Base-by-base conservation (phyloP, 2,329 filamentous ascomycete species). In the Alternaria novae-zelandiae region DNA sequence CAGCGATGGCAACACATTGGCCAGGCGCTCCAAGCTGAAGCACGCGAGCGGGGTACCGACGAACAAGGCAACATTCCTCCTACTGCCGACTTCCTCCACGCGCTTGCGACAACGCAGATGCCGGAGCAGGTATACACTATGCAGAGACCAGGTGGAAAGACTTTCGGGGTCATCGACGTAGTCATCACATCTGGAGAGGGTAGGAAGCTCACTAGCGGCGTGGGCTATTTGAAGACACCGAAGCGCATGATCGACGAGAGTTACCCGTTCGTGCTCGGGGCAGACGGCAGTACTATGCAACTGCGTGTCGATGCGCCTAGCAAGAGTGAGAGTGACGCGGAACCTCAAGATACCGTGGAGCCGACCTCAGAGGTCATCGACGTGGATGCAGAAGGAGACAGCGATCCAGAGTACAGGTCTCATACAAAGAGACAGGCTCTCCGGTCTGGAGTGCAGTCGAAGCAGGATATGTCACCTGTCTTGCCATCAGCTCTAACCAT, bases 141-240 rank as follows among this genome's bases (percentile, higher is more conserved):
- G 70, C 79, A 79, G 54, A 75, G 71, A 13, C 57, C 68, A 5
- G 70, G 72, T 10, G 71, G 72, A 5, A 71, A 46, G 17, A 72
- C 71, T 2, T 79, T 81, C 53, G 80, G 79, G 4, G 65, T 81
- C 7, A 69, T 83, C 13, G 81, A 83, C 63, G 77, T 82, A 1
- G 51, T 79, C n/a, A 69, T 79, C 45, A 75, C 75, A 2, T 68
- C 70, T 41, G 76, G 77, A 21, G 30, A 55, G 9, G 76, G 76
- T 7, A 73, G 59, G 59, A 79, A 78, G 49, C 13, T 72, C n/a
- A 70, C 64, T 1, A 63, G 51, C 12, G 70, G 67, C 12, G 57
- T 53, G 12, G 55, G 41, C n/a, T 78, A 76, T 53, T 26, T 76
- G 13, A 74, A 70, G 47, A 54, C 54, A 12, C 75, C 76, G 23